Percentiles rank a stretch among this genome's conserved stretches.
Conservation (phyloP, 1,284 basidiomycete genomes). For the Hortiboletus rubellus region DNA sequence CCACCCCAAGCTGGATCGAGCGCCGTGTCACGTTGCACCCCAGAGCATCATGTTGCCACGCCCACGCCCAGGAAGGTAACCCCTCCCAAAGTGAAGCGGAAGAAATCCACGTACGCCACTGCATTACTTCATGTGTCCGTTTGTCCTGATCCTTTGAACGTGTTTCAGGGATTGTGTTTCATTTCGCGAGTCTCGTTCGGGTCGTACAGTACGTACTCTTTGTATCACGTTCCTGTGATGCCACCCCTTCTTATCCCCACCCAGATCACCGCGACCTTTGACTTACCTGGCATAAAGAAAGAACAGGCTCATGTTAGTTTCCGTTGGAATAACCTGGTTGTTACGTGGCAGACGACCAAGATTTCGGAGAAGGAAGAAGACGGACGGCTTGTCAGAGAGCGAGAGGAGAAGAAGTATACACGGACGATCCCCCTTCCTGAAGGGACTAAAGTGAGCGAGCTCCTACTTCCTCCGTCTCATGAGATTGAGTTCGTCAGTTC, state of each 20-base stretch:
- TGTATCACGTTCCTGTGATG: slow-evolving; percentile 6
- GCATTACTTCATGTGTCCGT: slow-evolving; percentile 4
- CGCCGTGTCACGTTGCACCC: slow-evolving; percentile 21
- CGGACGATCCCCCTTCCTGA: slow-evolving; percentile 50
- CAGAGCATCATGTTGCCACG: slow-evolving; percentile 26
- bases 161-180: slow-evolving; percentile 47
- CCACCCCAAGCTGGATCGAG: slow-evolving; percentile 34
- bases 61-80: slow-evolving; percentile 23
- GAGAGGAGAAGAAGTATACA: slow-evolving; percentile 52
- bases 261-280: slow-evolving; percentile 51
- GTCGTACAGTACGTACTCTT: slow-evolving; percentile 49
- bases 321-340: slow-evolving; percentile 58
- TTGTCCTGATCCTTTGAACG: slow-evolving; percentile 15
- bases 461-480: neutral
- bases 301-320: slow-evolving; percentile 73
- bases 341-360: slow-evolving; percentile 64
- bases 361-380: slow-evolving; percentile 60
- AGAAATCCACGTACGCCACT: slow-evolving; percentile 55
- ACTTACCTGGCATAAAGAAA: slow-evolving; percentile 64
- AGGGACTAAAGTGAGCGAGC: slow-evolving; percentile 43
- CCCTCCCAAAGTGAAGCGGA: slow-evolving; percentile 46
- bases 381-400: slow-evolving; percentile 58
- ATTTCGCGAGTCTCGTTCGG: slow-evolving; percentile 66
- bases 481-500: slow-evolving; percentile 46
- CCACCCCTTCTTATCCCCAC: slow-evolving; percentile 28